phyloP scores from a whole-genome alignment of 352 stramenopile genomes.

The Blastocystis sp. region DNA sequence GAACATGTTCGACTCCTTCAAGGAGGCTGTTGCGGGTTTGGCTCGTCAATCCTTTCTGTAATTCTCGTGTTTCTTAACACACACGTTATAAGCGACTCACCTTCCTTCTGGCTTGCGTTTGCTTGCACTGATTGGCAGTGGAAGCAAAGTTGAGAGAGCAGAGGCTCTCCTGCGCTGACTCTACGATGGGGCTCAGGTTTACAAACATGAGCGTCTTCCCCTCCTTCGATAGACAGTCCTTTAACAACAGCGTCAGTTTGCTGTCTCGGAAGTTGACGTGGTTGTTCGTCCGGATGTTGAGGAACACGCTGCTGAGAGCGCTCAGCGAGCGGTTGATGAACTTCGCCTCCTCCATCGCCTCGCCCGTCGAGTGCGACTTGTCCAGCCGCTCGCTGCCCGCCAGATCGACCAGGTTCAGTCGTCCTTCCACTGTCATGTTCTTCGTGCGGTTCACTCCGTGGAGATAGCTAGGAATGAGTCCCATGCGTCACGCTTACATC shows the following conservation, averaged over 20 bases:
- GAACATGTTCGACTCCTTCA: conserved; percentile 62
- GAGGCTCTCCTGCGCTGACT: conserved; percentile 85
- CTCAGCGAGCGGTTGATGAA: conserved; percentile 98
- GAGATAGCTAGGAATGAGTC: conserved; percentile 59
- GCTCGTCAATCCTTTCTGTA: conserved; percentile 48
- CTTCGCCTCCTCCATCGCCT: conserved; percentile 87
- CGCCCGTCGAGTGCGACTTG: conserved; percentile 76
- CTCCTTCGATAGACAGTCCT: conserved; percentile 91
- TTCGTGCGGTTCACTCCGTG: conserved; percentile 75
- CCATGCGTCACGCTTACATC: conserved; percentile 66
- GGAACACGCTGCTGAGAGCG: conserved; percentile 84
- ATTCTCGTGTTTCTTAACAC: neutral
- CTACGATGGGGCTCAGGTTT: conserved; percentile 86
- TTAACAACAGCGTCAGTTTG: conserved; percentile 95
- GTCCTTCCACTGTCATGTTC: conserved; percentile 78
- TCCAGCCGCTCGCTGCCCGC: conserved; percentile 90
- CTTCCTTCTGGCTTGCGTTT: conserved; percentile 43
- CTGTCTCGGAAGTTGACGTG: conserved; percentile 90
- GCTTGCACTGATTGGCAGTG: conserved; percentile 51
- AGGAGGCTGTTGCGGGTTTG: conserved; percentile 22
- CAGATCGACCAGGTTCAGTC: conserved; percentile 81
- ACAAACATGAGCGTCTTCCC: conserved; percentile 99
- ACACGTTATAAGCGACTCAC: neutral
- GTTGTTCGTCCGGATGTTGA: conserved; percentile 95
- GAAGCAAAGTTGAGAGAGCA: conserved; percentile 93